Conservation (phyloP, 371 early-diverging fungal species). For the Syncephalastrum racemosum region DNA sequence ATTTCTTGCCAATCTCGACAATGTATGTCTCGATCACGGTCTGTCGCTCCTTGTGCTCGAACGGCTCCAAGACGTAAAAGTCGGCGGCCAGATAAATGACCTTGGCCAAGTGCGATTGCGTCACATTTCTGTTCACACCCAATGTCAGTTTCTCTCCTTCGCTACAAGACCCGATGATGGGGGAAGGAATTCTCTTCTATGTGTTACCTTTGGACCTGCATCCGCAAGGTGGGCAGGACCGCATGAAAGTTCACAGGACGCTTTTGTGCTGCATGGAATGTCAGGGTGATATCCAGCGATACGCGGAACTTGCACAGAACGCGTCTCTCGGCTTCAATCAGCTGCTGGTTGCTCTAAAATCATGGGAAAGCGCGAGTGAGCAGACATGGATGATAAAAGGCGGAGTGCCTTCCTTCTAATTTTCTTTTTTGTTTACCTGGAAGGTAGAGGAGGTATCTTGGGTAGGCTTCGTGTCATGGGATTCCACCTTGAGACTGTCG, state of each 20-base stretch:
- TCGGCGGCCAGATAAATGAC: slow-evolving; percentile 33
- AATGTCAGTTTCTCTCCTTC: background rate
- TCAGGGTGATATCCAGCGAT: slow-evolving; percentile 36
- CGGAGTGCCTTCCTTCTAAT: no score
- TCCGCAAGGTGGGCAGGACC: slow-evolving; percentile 31
- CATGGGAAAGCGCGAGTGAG: no score
- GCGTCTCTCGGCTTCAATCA: slow-evolving; percentile 29
- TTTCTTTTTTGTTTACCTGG: slow-evolving; percentile 6
- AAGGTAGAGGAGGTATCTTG: background rate
- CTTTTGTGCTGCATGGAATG: slow-evolving; percentile 34
- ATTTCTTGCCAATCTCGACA: slow-evolving; percentile 27
- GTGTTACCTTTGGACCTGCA: slow-evolving; percentile 26
- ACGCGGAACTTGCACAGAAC: slow-evolving; percentile 27
- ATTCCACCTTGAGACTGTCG: no score
- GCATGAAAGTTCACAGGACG: slow-evolving; percentile 37
- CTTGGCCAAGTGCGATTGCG: slow-evolving; percentile 28
- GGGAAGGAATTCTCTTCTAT: background rate
- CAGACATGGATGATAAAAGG: no score
- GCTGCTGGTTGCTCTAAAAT: slow-evolving; percentile 22
- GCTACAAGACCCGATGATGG: background rate
- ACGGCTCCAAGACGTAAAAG: slow-evolving; percentile 28
- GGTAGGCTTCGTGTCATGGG: background rate
- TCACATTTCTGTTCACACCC: slow-evolving; percentile 21
- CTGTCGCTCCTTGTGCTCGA: slow-evolving; percentile 26
- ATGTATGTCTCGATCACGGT: slow-evolving; percentile 28